Base-by-base conservation (phyloP, 2,329 filamentous ascomycete genomes). In the Fusarium gaditjirri region DNA sequence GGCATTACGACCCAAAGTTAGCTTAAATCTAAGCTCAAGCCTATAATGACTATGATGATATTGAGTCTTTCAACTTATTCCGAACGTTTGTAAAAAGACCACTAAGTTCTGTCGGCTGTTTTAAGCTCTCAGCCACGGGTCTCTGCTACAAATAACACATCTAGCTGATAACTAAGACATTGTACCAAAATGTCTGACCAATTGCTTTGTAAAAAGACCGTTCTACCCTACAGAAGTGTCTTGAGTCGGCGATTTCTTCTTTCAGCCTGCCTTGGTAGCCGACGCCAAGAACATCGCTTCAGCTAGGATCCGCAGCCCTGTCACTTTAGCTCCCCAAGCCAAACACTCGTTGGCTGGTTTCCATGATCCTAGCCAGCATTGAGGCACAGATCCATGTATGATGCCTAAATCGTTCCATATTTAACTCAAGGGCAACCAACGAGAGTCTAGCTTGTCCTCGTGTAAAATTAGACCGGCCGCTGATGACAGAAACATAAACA, bases 351-450 rank as follows among this genome's bases (percentile, higher is more conserved):
- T 67, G 64, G 64, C 25, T n/a, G n/a, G n/a, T 12, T 23, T 4
- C 2, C 5, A 33, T 60, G 35, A 67, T 36, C 46, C 62, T 53
- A 67, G 62, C 46, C 8, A 50, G 43, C 31, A 59, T 44, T 39
- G 43, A 33, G 61, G 63, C 63, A 67, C 62, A 52, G 53, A 52
- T 23, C 63, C 63, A 6, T 39, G 44, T 60, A 38, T 23, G 61
- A 35, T 67, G 62, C 64, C 62, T 67, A 52, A 53, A 52, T 31
- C 21, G 62, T 52, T 53, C 64, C 64, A 67, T 67, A 52, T 25
- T 66, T 50, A 36, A 29, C 11, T 2, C n/a, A 21, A 38, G 14
- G 21, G 5, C 25, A 41, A 27, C 65, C 64, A 68, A 63, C 55
- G n/a, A 35, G 19, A 44, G 56, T 23, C 35, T 23, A n/a, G 54